Evolutionary conservation across 176 grass and related monocot species (phyloP), one percentile per base, ranked within the genome.

Genomic region (Luzula sylvatica): DNA sequence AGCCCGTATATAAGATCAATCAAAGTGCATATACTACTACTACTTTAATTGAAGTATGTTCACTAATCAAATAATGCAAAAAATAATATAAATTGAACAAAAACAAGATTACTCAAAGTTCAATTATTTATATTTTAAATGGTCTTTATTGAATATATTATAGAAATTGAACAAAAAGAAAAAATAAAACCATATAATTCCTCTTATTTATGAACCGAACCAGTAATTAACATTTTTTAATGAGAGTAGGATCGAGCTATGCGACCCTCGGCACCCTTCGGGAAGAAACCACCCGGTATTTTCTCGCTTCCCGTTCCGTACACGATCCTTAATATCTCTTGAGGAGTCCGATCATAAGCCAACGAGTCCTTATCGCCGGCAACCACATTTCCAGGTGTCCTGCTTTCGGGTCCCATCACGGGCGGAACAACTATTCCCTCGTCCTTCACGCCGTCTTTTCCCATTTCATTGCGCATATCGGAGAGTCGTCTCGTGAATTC

Each of bases 281-380:
- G 92, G n/a, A 89, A 85, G 72, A 96, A 96, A 4, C 92, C 92
- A 5, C 85, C 92, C 4, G 56, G 74, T 12, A 24, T 52, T n/a
- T 55, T 47, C 23, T 65, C 71, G 54, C 57, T 73, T 1, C 90
- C 90, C 0, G 66, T 86, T 23, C 84, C 75, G 28, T 89, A 96
- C 1, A 96, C 92, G 56, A 96, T 75, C 58, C 68, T 66, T 48
- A 89, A 77, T 47, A 96, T 70, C 74, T 96, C 81, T 45, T 79
- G 52, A 0, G 84, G 84, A 1, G 78, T 86, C 58, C 90, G 84
- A 14, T 62, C 80, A 45, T 77, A 89, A 11, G 71, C 72, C 8
- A 89, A 52, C 27, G 84, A 96, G 62, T 74, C 69, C 25, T 46
- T 51, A 56, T 96, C 72, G 20, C 84, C 90, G n/a, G 84, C 85